phyloP scores from a whole-genome alignment of 1,284 basidiomycete species.

The Prillingera fragicola region DNA sequence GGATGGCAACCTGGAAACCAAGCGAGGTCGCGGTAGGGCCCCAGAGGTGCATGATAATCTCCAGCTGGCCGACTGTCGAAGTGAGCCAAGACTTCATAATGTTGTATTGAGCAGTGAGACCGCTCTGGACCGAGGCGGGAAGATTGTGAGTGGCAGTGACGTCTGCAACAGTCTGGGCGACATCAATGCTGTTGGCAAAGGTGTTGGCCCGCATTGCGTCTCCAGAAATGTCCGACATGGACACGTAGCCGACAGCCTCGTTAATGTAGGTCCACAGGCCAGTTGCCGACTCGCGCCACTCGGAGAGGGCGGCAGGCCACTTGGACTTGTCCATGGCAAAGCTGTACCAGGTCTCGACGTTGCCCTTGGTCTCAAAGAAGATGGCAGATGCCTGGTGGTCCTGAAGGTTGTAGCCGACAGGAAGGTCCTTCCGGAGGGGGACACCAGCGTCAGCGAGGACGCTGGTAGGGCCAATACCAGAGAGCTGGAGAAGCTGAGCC shows the following conservation, averaged over 20 bases:
- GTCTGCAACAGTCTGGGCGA: constrained; percentile 65
- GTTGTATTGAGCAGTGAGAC: constrained; percentile 37
- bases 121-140: constrained; percentile 34
- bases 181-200: constrained; percentile 57
- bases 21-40: constrained; percentile 30
- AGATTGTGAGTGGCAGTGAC: constrained; percentile 49
- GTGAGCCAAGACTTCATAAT: constrained; percentile 35
- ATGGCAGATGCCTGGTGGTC: constrained; percentile 57
- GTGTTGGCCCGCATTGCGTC: constrained; percentile 9
- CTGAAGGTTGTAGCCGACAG: constrained; percentile 70
- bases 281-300: constrained; percentile 30
- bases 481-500: constrained; percentile 62
- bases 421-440: constrained; percentile 52
- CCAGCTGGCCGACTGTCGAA: constrained; percentile 39
- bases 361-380: constrained; percentile 28
- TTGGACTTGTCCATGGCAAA: constrained; percentile 23
- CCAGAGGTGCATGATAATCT: constrained; percentile 43
- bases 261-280: constrained; percentile 48
- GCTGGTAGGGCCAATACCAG: constrained; percentile 63
- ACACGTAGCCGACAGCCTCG: constrained; percentile 38
- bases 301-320: constrained; percentile 20
- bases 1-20: constrained; percentile 45
- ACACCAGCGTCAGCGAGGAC: constrained; percentile 57
- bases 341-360: constrained; percentile 39
- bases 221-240: constrained; percentile 25